Conservation (phyloP, 2,329 filamentous ascomycete species). For the Eutypella sp. region DNA sequence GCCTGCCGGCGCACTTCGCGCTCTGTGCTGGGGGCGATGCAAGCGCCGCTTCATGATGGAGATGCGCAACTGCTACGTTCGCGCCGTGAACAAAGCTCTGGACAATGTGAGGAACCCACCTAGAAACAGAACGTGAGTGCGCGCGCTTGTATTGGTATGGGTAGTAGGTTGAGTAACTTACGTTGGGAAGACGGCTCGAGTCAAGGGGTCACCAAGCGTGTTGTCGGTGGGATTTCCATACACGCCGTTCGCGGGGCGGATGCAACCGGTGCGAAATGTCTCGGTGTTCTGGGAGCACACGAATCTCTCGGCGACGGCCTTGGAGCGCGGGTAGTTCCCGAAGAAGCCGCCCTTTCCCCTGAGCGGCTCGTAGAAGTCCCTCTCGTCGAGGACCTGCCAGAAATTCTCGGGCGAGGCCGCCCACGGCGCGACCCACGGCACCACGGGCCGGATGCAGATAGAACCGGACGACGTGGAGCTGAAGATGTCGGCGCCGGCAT, state of each 20-base stretch:
- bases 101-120: slow-evolving; percentile 33
- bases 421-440: slow-evolving; percentile 36
- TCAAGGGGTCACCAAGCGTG: slow-evolving; percentile 38
- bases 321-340: slow-evolving; percentile 46
- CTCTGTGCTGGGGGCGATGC: slow-evolving; percentile 17
- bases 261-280: slow-evolving; percentile 44
- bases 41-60: slow-evolving; percentile 37
- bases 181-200: slow-evolving; percentile 32
- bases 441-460: slow-evolving; percentile 28
- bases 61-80: slow-evolving; percentile 37
- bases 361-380: slow-evolving; percentile 37
- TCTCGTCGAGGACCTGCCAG: slow-evolving; percentile 41
- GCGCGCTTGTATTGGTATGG: not conserved
- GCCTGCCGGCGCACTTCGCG: slow-evolving; percentile 30
- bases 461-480: slow-evolving; percentile 50
- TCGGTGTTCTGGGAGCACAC: slow-evolving; percentile 35
- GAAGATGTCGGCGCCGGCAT: slow-evolving; percentile 43
- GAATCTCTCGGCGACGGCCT: slow-evolving; percentile 46
- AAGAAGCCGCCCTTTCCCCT: slow-evolving; percentile 38
- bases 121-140: slow-evolving; percentile 13
- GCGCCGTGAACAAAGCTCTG: slow-evolving; percentile 37
- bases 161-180: slow-evolving; percentile 30
- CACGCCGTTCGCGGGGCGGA: slow-evolving; percentile 47
- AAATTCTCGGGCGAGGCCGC: slow-evolving; percentile 31
- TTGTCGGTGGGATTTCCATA: slow-evolving; percentile 47